A percentile compares a stretch with the other conserved stretches of the same genome.
Conservation (phyloP, 1,284 basidiomycete species). For the Stygiomarasmius scandens region DNA sequence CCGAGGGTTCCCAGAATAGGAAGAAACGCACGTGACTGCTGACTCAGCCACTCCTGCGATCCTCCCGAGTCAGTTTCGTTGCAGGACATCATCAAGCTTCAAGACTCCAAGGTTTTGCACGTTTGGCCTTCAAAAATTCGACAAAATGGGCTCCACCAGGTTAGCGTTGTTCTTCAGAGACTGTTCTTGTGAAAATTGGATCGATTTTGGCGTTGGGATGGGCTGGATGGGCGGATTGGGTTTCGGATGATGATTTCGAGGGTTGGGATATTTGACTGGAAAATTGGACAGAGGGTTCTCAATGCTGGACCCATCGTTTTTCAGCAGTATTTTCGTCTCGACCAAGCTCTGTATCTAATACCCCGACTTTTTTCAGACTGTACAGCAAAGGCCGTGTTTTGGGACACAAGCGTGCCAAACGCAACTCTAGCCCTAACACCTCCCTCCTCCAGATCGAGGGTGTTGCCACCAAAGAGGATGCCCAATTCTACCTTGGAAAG, state of each 20-base stretch:
- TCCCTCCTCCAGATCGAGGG: slow-evolving; percentile 98
- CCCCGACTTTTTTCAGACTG: slow-evolving; percentile 58
- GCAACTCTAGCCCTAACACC: slow-evolving; percentile 94
- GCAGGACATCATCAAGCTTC: not conserved
- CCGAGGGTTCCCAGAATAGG: too few species aligned
- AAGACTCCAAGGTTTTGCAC: slow-evolving; percentile 4
- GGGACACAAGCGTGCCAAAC: slow-evolving; percentile 98
- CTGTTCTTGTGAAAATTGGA: slow-evolving; percentile 23
- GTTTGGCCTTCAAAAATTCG: slow-evolving; percentile 46
- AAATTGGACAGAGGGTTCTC: not conserved
- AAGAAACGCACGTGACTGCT: too few species aligned
- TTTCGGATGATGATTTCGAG: slow-evolving; percentile 38
- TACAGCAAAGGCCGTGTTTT: slow-evolving; percentile 97
- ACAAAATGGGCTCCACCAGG: slow-evolving; percentile 77
- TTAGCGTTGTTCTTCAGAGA: slow-evolving; percentile 39
- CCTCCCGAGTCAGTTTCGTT: too few species aligned
- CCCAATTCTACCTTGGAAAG: slow-evolving; percentile 99
- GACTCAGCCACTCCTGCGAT: too few species aligned
- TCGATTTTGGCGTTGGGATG: slow-evolving; percentile 22
- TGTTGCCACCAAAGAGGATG: slow-evolving; percentile 91
- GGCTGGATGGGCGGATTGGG: slow-evolving; percentile 37
- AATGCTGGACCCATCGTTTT: not conserved
- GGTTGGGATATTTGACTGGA: not conserved
- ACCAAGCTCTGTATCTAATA: slow-evolving; percentile 15
- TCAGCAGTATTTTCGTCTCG: slow-evolving; percentile 1